Conservation (phyloP, 352 stramenopile genomes). For the Pythium folliculosum region DNA sequence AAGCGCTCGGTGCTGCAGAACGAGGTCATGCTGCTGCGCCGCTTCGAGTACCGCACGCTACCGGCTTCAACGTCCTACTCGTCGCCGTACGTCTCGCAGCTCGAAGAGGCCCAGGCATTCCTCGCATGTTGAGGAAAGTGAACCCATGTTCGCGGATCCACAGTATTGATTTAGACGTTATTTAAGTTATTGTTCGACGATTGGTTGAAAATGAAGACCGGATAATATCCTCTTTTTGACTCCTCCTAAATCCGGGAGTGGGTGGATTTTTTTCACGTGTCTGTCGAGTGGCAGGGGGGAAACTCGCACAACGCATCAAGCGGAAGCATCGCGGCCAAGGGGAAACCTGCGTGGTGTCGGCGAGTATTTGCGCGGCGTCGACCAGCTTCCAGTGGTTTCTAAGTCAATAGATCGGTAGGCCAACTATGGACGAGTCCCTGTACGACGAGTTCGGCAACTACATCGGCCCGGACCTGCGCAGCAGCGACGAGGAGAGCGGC, state of each 20-base stretch:
- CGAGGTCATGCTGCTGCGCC: constrained; percentile 17
- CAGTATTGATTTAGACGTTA: background rate
- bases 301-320: background rate
- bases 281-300: constrained; percentile 13
- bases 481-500: constrained; percentile 58
- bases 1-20: constrained; percentile 5
- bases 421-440: constrained; percentile 92
- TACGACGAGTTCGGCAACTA: constrained; percentile 99
- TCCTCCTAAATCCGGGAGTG: constrained; percentile 9
- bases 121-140: constrained; percentile 5
- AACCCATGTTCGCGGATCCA: constrained; percentile 10
- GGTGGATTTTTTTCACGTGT: background rate
- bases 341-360: background rate
- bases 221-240: constrained; percentile 12
- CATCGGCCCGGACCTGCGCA: constrained; percentile 96
- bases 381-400: too few relatives aligned
- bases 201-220: constrained; percentile 9
- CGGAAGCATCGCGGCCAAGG: constrained; percentile 2
- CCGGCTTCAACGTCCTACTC: constrained; percentile 15
- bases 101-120: constrained; percentile 26
- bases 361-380: background rate
- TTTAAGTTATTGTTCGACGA: background rate
- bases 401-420: too few relatives aligned
- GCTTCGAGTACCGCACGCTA: constrained; percentile 3
- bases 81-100: constrained; percentile 10